Evolutionary conservation across 352 stramenopile genomes (phyloP).

Genomic region (Blastocystis hominis): DNA sequence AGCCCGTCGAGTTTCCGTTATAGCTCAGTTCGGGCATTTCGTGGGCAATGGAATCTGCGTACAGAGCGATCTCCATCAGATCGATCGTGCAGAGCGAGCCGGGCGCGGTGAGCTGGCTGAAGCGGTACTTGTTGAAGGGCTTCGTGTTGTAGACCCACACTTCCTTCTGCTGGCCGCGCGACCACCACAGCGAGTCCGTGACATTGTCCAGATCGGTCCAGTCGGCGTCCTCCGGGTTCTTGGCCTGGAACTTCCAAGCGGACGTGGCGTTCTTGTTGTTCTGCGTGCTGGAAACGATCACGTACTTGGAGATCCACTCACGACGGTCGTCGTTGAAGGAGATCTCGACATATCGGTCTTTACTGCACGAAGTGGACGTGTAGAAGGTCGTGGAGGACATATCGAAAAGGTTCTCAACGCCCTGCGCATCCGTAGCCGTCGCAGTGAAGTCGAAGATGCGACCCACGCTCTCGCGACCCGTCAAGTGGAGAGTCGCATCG

Average conservation of each 20-base stretch:
- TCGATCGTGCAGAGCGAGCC: background rate
- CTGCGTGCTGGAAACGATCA: background rate
- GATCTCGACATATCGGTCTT: background rate
- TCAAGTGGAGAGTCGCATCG: constrained; percentile 9
- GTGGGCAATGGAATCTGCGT: background rate
- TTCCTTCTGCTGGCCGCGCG: background rate
- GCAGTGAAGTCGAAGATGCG: constrained; percentile 14
- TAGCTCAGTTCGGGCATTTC: constrained; percentile 1
- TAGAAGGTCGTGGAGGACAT: background rate
- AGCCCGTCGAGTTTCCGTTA: constrained; percentile 10
- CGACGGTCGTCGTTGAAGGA: constrained; percentile 40
- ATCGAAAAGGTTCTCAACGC: background rate
- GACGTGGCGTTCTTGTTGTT: constrained; percentile 3
- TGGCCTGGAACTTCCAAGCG: constrained; percentile 26
- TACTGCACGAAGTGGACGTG: constrained; percentile 5
- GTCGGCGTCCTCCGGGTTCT: background rate
- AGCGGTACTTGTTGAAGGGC: constrained; percentile 32
- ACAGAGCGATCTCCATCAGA: background rate
- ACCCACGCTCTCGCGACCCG: constrained; percentile 1
- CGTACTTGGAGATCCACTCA: constrained; percentile 54
- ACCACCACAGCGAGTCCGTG: background rate
- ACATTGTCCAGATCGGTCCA: constrained; percentile 32
- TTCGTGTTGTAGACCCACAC: constrained; percentile 28
- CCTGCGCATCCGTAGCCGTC: background rate
- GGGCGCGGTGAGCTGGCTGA: background rate